phyloP scores from a whole-genome alignment of 441 rosid genomes.

The Adansonia rubrostipa region DNA sequence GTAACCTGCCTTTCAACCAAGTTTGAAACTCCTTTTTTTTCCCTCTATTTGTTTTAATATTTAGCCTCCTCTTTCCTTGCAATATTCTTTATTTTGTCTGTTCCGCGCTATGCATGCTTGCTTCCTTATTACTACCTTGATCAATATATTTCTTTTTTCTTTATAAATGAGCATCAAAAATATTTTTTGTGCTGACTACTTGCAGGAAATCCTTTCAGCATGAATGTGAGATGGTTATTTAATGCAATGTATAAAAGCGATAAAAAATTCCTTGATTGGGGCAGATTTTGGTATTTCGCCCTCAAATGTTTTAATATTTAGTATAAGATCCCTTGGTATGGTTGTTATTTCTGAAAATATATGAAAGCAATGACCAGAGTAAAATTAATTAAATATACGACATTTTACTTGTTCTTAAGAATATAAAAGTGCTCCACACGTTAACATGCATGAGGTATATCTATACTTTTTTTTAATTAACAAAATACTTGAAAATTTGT shows the following conservation, averaged over 20 bases:
- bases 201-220: neutral
- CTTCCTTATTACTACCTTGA: neutral
- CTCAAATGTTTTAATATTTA: too few species aligned
- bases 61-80: neutral
- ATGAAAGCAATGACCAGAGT: neutral
- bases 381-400: neutral
- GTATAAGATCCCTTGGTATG: too few species aligned
- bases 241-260: neutral
- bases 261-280: neutral
- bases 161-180: neutral
- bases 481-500: neutral
- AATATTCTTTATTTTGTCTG: neutral
- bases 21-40: neutral
- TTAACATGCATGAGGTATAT: too few species aligned
- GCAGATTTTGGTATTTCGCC: neutral
- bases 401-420: too few species aligned
- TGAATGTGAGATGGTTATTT: neutral
- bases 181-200: neutral
- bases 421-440: too few species aligned
- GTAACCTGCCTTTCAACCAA: slow-evolving; percentile 41
- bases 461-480: neutral
- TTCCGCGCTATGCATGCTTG: neutral
- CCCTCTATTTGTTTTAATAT: neutral
- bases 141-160: neutral
- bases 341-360: too few species aligned